A percentile compares a stretch with the other conserved stretches of the same genome.
Evolutionary conservation across 208 protist species (phyloP).

Genomic region (Trypanosoma congolense): DNA sequence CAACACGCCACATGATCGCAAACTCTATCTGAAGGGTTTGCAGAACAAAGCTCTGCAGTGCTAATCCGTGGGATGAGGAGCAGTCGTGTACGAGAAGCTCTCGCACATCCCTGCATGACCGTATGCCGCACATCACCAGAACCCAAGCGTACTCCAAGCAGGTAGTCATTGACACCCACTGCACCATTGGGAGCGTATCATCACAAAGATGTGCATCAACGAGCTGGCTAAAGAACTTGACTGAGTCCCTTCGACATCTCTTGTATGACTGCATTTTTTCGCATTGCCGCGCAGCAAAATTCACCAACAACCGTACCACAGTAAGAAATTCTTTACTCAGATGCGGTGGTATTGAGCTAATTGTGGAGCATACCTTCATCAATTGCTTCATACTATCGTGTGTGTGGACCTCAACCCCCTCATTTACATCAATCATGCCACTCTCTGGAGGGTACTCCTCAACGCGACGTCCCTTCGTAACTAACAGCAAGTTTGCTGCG

Average conservation of each 20-base stretch:
- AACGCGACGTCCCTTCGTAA: too few relatives aligned
- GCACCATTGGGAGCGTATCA: neutral
- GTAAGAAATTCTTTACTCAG: slow-evolving; percentile 11
- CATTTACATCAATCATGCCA: too few relatives aligned
- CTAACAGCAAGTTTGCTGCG: too few relatives aligned
- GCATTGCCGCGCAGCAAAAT: slow-evolving; percentile 1
- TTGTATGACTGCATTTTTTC: neutral
- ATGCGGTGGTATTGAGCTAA: neutral
- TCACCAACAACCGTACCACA: slow-evolving; percentile 13
- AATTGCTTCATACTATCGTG: too few relatives aligned
- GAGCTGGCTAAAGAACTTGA: neutral
- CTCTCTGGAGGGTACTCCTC: too few relatives aligned
- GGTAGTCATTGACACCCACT: neutral
- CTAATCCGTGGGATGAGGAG: neutral
- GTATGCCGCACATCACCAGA: slow-evolving; percentile 10
- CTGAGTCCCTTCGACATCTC: too few relatives aligned
- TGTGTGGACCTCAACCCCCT: too few relatives aligned
- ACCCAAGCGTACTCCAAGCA: slow-evolving; percentile 5
- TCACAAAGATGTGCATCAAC: neutral
- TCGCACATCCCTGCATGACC: slow-evolving; percentile 9
- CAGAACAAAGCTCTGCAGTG: slow-evolving; percentile 19
- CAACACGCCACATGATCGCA: slow-evolving; percentile 9
- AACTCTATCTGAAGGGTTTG: slow-evolving; percentile 17
- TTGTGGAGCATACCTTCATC: too few relatives aligned
- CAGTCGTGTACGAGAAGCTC: slow-evolving; percentile 16